Evolutionary conservation across 2,329 filamentous ascomycete species (phyloP), one percentile per base, ranked within the genome.

Genomic region (Verticillium tricorpus): DNA sequence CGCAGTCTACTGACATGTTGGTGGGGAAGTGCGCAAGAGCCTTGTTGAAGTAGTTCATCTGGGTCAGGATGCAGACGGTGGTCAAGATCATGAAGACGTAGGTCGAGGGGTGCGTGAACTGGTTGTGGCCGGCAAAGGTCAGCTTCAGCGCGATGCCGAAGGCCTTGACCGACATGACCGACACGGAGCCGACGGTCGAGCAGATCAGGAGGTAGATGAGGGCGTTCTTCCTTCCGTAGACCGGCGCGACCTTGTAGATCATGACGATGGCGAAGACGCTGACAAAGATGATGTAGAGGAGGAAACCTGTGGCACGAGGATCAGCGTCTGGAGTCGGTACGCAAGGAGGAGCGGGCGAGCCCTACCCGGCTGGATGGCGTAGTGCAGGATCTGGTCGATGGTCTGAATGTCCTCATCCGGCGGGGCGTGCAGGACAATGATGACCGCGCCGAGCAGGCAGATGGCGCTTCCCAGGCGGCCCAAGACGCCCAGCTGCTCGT

Each of bases 41-140:
- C 78, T 99, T 99, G 83, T 99, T 99, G 78, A 99, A 97, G 77
- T 99, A 99, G 77, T 99, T 99, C 95, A 99, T 98, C 82, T 99
- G 95, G 9, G 93, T 97, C 68, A 99, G 76, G 72, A 99, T 98
- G 80, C 95, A 99, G 66, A 97, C 92, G 3, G 84, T 83, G 0
- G 93, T 95, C 67, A 98, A 86, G 67, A 99, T 97, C 77, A 94
- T 89, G 75, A 99, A 99, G 66, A 97, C 93, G 70, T 99, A 99
- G 63, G 96, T 99, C 58, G 93, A 97, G 2, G 96, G 92, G 69
- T 96, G 92, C 5, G 86, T 87, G 76, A 99, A 97, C 76, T 99
- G 95, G 77, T 99, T 99, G 77, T 96, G 90, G 60, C 94, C 95
- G 57, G 85, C 88, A 67, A 99, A 86, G 0, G 94, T 98, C 71